Conservation (phyloP, 805 yeast genomes). For the Starmerella gropengiesseri region DNA sequence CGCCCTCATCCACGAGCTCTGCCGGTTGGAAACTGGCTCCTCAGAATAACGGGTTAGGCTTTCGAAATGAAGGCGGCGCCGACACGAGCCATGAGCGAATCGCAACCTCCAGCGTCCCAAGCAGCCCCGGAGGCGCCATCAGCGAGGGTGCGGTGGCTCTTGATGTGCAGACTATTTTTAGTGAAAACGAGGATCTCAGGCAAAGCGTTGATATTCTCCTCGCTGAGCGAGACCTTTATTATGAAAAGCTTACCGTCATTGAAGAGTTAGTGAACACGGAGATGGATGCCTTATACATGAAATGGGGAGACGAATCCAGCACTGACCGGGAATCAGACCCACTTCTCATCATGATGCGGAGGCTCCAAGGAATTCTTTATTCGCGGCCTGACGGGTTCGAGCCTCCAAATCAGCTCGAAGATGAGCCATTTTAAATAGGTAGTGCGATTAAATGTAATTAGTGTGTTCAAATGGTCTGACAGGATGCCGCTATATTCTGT, state of each 20-base stretch:
- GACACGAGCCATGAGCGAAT: too few species aligned
- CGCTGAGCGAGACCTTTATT: constrained; percentile 75
- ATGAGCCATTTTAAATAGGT: constrained; percentile 20
- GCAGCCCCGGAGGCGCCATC: not conserved
- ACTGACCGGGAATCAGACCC: constrained; percentile 22
- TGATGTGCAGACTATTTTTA: not conserved
- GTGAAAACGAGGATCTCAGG: constrained; percentile 34
- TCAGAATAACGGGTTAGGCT: too few species aligned
- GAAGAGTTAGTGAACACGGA: constrained; percentile 67
- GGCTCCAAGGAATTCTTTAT: constrained; percentile 67
- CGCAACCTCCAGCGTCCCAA: too few species aligned
- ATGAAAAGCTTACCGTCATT: constrained; percentile 76
- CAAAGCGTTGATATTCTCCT: constrained; percentile 54
- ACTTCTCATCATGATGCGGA: constrained; percentile 36
- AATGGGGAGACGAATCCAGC: constrained; percentile 29
- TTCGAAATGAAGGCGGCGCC: too few species aligned
- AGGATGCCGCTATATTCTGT: too few species aligned
- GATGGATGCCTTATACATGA: constrained; percentile 39
- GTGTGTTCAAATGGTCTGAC: too few species aligned
- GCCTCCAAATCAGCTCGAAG: constrained; percentile 32
- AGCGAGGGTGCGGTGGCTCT: constrained; percentile 24
- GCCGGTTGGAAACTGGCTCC: too few species aligned
- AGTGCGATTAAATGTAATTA: too few species aligned
- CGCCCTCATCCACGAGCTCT: too few species aligned
- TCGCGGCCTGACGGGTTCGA: constrained; percentile 78